These are phyloP conservation scores for Chenopodium album DNA, from an alignment of 148 eudicot genomes.

Conservation along the genomic window DNA sequence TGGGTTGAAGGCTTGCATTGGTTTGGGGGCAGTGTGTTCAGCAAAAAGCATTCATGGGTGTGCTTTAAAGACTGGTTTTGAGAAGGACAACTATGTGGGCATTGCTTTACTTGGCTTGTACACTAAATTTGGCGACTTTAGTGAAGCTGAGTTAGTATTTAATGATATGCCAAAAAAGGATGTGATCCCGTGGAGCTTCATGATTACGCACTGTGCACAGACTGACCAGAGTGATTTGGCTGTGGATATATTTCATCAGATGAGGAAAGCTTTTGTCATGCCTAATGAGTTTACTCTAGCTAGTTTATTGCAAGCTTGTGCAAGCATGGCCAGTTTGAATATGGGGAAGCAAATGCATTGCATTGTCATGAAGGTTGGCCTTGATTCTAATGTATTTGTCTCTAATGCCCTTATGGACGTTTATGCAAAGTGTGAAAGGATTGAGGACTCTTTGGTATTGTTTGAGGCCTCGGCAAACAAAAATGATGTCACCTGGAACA, in stretches of 20 bases:
- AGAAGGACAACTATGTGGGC: conserved; percentile 60
- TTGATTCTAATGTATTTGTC: conserved; percentile 54
- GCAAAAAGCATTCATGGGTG: conserved; percentile 61
- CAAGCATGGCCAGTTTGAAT: conserved; percentile 34
- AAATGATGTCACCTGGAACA: conserved; percentile 86
- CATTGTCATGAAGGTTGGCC: conserved; percentile 59
- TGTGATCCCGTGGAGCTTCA: conserved; percentile 82
- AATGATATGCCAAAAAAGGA: conserved; percentile 61
- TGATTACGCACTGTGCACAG: conserved; percentile 83
- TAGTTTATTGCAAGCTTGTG: conserved; percentile 82
- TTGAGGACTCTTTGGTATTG: conserved; percentile 51
- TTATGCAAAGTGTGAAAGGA: conserved; percentile 79
- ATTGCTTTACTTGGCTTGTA: conserved; percentile 74
- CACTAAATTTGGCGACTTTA: conserved; percentile 53
- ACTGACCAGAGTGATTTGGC: conserved; percentile 58
- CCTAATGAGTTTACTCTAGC: conserved; percentile 83
- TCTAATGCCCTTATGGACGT: conserved; percentile 83
- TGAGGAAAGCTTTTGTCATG: conserved; percentile 56
- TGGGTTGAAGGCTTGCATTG: conserved; percentile 73
- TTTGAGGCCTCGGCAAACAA: conserved; percentile 50
- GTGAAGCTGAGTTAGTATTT: conserved; percentile 59
- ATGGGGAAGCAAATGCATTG: conserved; percentile 68
- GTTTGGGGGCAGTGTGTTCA: conserved; percentile 41
- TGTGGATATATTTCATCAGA: conserved; percentile 49
- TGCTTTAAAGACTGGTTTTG: conserved; percentile 59